Evolutionary conservation across 2,329 filamentous ascomycete genomes (phyloP).

Genomic region (Aspergillus neoniger): DNA sequence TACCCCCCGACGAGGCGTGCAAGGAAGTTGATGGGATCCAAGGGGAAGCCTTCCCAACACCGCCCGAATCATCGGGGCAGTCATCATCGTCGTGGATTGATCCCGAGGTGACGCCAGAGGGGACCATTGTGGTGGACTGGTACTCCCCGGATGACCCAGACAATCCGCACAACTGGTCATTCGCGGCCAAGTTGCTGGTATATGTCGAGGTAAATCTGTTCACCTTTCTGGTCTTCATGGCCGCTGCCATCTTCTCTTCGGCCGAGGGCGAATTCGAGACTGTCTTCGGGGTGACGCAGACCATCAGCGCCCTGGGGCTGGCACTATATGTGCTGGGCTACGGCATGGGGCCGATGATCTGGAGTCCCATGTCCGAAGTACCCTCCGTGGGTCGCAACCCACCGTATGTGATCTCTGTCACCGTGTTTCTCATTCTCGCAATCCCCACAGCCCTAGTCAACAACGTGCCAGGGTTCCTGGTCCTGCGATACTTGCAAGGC

Average conservation of each 20-base stretch:
- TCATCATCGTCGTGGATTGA: not conserved
- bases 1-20: not conserved
- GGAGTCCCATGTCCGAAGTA: constrained; percentile 66
- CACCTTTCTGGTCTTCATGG: not conserved
- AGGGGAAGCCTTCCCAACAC: not conserved
- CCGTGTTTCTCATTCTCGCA: constrained; percentile 65
- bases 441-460: constrained; percentile 62
- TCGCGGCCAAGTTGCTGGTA: not conserved
- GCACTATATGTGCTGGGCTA: constrained; percentile 6
- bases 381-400: constrained; percentile 65
- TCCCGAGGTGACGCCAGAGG: not conserved
- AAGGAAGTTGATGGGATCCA: not conserved
- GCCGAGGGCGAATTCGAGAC: not conserved
- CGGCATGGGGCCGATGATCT: constrained; percentile 60
- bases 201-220: not conserved
- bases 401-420: constrained; percentile 65
- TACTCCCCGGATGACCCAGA: not conserved
- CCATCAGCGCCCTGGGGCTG: not conserved
- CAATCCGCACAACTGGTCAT: constrained; percentile 1
- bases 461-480: constrained; percentile 64
- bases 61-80: not conserved
- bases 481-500: constrained; percentile 63
- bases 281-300: not conserved
- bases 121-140: not conserved
- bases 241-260: not conserved